Evolutionary conservation across 225 moss, liverwort and hornwort species (phyloP).

Genomic region (Neckera pumila): DNA sequence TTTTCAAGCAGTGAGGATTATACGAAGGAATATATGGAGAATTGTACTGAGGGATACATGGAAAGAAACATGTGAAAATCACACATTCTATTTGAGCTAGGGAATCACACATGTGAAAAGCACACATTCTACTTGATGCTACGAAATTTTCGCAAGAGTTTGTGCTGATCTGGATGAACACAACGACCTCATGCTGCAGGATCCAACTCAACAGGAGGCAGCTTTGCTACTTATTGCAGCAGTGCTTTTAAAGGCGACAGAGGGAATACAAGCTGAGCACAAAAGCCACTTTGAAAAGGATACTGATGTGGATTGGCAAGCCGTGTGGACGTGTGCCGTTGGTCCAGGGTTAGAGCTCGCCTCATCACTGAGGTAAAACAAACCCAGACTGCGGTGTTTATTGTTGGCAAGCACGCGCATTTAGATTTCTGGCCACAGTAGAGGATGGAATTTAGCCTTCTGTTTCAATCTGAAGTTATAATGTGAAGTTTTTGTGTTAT

Average conservation of each 20-base stretch:
- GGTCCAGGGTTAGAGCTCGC: constrained; percentile 23
- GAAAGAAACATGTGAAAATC: not conserved
- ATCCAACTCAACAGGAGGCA: constrained; percentile 3
- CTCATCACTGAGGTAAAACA: constrained; percentile 16
- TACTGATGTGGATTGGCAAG: constrained; percentile 36
- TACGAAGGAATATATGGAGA: not conserved
- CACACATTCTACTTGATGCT: too few species aligned
- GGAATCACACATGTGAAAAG: too few species aligned
- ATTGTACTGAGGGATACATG: not conserved
- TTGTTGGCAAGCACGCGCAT: not conserved
- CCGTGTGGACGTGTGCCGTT: constrained; percentile 29
- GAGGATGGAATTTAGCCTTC: not conserved
- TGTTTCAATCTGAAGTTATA: not conserved
- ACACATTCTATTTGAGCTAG: not conserved
- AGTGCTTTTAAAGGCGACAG: constrained; percentile 19
- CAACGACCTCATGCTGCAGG: constrained; percentile 5
- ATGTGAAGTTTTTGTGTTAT: not conserved
- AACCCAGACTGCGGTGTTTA: not conserved
- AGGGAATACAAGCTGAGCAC: constrained; percentile 3
- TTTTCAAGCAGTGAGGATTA: not conserved
- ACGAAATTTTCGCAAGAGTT: not conserved
- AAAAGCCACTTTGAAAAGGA: not conserved
- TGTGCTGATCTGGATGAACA: not conserved
- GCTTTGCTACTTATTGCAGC: constrained; percentile 26
- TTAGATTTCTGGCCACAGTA: not conserved